Evolutionary conservation across 2,329 filamentous ascomycete genomes (phyloP), one percentile per base, ranked within the genome.

Genomic region (Didymella pomorum): DNA sequence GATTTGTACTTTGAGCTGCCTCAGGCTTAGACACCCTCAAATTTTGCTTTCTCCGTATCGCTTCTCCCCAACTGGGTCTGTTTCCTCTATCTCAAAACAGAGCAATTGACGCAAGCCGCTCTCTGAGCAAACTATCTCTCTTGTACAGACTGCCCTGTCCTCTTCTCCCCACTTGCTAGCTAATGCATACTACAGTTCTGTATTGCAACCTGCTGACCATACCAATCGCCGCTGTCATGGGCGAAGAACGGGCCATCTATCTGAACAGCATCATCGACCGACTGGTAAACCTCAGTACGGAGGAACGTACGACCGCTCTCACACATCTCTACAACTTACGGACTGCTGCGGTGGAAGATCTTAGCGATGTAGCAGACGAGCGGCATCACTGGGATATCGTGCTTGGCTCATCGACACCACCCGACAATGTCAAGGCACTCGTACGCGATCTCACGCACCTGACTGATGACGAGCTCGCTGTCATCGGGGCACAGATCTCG

Each of bases 311-410:
- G 20, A 31, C 31, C 1, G 50, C 56, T 35, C 56, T 58, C 12
- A 54, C 50, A n/a, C 56, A 53, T 20, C 56, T 58, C 20, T 58
- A 50, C 41, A 54, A 46, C 14, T 25, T 58, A 16, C 56, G 56
- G 7, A 58, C 46, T 23, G 56, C 56, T 14, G 56, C 56, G 6
- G 46, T 58, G 11, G 50, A 58, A 33, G 56, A 58, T 25, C 50
- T 58, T 29, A 50, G 45, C 31, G 41, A 45, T 9, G 18, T 25
- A 4, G 23, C 16, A 26, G 31, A 54, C 26, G 23, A 26, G 2
- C 31, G n/a, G 11, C 25, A 33, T 4, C 45, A 54, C 18, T 58
- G 56, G 56, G 29, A 54, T 11, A 18, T 11, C 7, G 50, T 50
- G 29, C 50, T 58, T 6, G 44, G 21, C 10, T 49, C 50, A 10